These are phyloP conservation scores for Colletotrichum plurivorum DNA, from an alignment of 2,329 filamentous ascomycete genomes.

Conservation along the genomic window DNA sequence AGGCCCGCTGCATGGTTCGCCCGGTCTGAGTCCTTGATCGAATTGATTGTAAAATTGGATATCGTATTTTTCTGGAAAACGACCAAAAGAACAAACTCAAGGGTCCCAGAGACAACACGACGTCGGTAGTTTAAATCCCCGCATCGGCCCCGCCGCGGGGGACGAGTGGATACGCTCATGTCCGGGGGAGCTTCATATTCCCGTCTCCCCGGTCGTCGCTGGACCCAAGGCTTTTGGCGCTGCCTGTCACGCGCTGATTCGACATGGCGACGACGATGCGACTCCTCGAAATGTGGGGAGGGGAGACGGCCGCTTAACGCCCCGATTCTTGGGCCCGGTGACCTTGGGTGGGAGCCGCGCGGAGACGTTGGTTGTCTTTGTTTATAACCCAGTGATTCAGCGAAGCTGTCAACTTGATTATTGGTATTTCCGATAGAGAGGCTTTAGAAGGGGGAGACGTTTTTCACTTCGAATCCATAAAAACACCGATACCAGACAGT, in stretches of 20 bases:
- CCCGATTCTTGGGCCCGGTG: slow-evolving; percentile 8
- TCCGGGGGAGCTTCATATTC: not conserved
- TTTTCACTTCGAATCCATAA: not conserved
- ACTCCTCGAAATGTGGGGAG: slow-evolving; percentile 35
- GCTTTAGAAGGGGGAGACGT: not conserved
- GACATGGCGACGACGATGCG: not conserved
- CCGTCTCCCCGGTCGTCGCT: slow-evolving; percentile 7
- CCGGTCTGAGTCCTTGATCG: not conserved
- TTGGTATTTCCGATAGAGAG: not conserved
- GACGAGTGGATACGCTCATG: not conserved
- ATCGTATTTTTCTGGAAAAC: not conserved
- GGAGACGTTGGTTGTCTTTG: slow-evolving; percentile 4
- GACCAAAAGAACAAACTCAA: no score
- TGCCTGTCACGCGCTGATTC: slow-evolving; percentile 17
- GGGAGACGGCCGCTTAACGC: not conserved
- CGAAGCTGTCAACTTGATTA: not conserved
- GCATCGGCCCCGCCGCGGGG: not conserved
- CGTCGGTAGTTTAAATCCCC: slow-evolving; percentile 20
- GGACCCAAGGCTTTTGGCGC: not conserved
- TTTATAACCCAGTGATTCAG: not conserved
- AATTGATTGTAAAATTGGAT: not conserved
- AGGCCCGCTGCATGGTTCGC: no score
- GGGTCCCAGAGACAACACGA: no score
- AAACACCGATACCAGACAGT: not conserved
- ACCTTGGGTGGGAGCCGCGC: not conserved